Conservation (phyloP, 1,284 basidiomycete genomes). For the Tremellales sp. region DNA sequence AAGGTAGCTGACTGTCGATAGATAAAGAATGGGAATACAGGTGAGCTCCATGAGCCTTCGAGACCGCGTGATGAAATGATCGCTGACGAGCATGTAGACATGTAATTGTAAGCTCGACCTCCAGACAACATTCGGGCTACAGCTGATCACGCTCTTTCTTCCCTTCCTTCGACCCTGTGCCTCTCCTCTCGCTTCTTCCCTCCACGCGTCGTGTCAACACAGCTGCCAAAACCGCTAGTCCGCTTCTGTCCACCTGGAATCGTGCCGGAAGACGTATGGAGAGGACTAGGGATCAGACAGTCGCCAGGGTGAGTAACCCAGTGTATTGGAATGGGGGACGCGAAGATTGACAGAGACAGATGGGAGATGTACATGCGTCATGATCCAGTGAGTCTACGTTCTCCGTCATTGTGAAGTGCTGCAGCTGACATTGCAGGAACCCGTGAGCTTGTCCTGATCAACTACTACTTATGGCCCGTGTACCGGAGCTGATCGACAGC, state of each 20-base stretch:
- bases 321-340: background rate
- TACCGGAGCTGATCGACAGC: conserved; percentile 11
- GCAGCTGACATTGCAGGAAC: conserved; percentile 29
- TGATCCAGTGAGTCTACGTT: conserved; percentile 37
- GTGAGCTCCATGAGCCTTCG: conserved; percentile 16
- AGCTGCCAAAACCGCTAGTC: conserved; percentile 48
- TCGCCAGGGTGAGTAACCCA: conserved; percentile 42
- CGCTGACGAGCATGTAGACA: conserved; percentile 34
- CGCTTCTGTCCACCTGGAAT: conserved; percentile 46
- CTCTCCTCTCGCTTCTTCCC: too few relatives aligned
- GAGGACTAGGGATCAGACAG: conserved; percentile 48
- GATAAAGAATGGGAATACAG: conserved; percentile 49
- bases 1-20: conserved; percentile 13
- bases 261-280: conserved; percentile 46
- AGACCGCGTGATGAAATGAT: background rate
- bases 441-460: conserved; percentile 16
- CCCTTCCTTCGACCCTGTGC: background rate
- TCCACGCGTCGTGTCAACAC: background rate
- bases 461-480: background rate
- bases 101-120: conserved; percentile 42
- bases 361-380: conserved; percentile 52
- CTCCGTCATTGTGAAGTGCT: background rate
- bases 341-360: conserved; percentile 21
- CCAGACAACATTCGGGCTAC: background rate
- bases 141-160: background rate